Evolutionary conservation across 768 basidiomycete genomes (phyloP).

Genomic region (Collybiopsis luxurians): DNA sequence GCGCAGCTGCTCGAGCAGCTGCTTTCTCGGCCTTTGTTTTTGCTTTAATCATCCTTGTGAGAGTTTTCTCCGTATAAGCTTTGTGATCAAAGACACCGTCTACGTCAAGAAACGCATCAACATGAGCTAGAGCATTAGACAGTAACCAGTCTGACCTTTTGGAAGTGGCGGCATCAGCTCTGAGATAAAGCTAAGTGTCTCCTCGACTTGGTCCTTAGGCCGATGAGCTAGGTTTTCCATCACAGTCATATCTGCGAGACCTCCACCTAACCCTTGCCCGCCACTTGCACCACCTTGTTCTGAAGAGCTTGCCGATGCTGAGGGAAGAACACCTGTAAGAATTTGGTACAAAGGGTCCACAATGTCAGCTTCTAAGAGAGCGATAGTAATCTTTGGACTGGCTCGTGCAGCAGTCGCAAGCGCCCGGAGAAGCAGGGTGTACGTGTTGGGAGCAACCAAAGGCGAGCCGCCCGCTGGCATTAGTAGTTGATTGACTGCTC

Average conservation of each 20-base stretch:
- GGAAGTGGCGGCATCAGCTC: conserved; percentile 93
- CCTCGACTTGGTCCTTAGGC: conserved; percentile 97
- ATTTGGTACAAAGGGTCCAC: conserved; percentile 94
- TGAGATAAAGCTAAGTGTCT: conserved; percentile 82
- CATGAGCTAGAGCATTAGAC: background rate
- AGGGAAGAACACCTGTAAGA: conserved; percentile 89
- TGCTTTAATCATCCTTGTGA: conserved; percentile 73
- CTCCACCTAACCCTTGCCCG: conserved; percentile 83
- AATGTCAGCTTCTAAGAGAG: conserved; percentile 88
- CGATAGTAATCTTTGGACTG: conserved; percentile 83
- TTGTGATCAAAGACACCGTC: conserved; percentile 97
- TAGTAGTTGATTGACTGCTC: conserved; percentile 81
- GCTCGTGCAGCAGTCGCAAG: conserved; percentile 85
- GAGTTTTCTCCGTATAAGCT: conserved; percentile 82
- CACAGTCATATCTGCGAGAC: conserved; percentile 93
- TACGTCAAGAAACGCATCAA: conserved; percentile 25
- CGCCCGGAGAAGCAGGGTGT: conserved; percentile 82
- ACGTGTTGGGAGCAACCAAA: conserved; percentile 82
- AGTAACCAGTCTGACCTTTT: conserved; percentile 61
- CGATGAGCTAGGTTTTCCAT: conserved; percentile 97
- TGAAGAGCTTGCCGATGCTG: conserved; percentile 45
- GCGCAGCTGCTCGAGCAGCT: conserved; percentile 58
- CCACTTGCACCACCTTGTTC: conserved; percentile 60
- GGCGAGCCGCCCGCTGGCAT: conserved; percentile 86
- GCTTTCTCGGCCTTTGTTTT: conserved; percentile 82